phyloP scores from a whole-genome alignment of 179 eudicot species.

The Spergularia azorica region DNA sequence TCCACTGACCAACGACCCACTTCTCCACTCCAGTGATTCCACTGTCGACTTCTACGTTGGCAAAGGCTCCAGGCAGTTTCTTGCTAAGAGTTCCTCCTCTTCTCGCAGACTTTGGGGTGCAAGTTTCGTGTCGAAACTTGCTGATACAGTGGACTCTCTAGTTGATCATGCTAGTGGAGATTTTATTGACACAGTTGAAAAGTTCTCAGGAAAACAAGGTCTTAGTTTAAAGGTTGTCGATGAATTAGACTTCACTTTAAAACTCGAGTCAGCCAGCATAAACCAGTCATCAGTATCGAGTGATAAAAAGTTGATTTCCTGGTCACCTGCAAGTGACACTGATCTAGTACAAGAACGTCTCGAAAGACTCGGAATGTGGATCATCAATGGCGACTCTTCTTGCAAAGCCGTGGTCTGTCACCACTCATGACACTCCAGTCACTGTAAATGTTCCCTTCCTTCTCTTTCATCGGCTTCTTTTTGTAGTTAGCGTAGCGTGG shows the following conservation, averaged over 20 bases:
- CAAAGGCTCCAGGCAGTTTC: slow-evolving; percentile 37
- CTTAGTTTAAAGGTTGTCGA: slow-evolving; percentile 40
- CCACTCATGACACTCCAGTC: slow-evolving; percentile 36
- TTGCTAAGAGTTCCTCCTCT: slow-evolving; percentile 52
- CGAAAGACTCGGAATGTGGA: slow-evolving; percentile 61
- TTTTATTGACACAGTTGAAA: slow-evolving; percentile 39
- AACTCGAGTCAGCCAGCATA: slow-evolving; percentile 29
- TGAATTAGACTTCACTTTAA: slow-evolving; percentile 39
- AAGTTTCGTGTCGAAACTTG: slow-evolving; percentile 37
- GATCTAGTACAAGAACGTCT: slow-evolving; percentile 51
- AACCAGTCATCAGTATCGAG: slow-evolving; percentile 43
- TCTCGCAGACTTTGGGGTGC: slow-evolving; percentile 50
- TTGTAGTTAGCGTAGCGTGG: slow-evolving; percentile 14
- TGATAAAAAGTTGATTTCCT: slow-evolving; percentile 48
- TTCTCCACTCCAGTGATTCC: slow-evolving; percentile 34
- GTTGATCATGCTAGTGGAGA: slow-evolving; percentile 16
- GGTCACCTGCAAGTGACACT: slow-evolving; percentile 55
- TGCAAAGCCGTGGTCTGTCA: slow-evolving; percentile 85
- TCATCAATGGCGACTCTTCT: slow-evolving; percentile 63
- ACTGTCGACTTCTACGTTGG: slow-evolving; percentile 44
- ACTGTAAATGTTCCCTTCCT: slow-evolving; percentile 1
- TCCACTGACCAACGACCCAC: slow-evolving; percentile 38
- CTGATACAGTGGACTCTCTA: slow-evolving; percentile 25
- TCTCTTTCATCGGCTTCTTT: neutral
- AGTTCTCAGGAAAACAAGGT: slow-evolving; percentile 37